These are phyloP conservation scores for Penicillium coprophilum DNA, from an alignment of 495 filamentous ascomycete genomes.

Conservation along the genomic window DNA sequence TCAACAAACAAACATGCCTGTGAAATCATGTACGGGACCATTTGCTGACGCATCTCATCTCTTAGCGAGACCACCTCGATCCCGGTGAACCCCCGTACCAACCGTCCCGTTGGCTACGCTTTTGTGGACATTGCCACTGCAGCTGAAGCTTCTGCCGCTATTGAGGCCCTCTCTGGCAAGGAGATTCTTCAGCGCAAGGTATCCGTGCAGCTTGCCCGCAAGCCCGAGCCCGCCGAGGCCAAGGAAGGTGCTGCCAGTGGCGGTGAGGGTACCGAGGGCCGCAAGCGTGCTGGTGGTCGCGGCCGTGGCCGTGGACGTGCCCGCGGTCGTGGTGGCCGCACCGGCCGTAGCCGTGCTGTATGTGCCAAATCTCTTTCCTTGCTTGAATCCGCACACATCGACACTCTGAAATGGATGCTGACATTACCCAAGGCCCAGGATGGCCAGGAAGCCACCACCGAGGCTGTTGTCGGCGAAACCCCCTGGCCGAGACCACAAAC, in stretches of 20 bases:
- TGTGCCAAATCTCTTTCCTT: constrained; percentile 35
- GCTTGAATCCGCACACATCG: neutral
- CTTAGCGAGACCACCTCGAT: constrained; percentile 96
- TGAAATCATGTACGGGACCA: neutral
- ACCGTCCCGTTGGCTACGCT: constrained; percentile 96
- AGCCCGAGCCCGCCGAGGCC: constrained; percentile 82
- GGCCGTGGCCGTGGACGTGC: constrained; percentile 74
- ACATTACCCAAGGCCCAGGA: constrained; percentile 26
- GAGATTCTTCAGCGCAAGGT: constrained; percentile 97
- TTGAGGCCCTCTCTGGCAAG: constrained; percentile 90
- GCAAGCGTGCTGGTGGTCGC: constrained; percentile 75
- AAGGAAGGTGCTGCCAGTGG: constrained; percentile 71
- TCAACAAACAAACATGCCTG: neutral
- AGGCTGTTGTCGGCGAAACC: constrained; percentile 51
- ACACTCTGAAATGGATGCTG: constrained; percentile 9
- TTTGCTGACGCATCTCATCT: constrained; percentile 5
- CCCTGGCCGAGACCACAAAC: constrained; percentile 61
- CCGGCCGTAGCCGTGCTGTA: constrained; percentile 68
- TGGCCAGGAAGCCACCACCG: constrained; percentile 37
- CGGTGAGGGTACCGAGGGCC: constrained; percentile 68
- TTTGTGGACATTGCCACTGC: constrained; percentile 97
- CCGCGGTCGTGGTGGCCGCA: constrained; percentile 64
- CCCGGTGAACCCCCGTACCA: constrained; percentile 97
- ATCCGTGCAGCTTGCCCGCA: constrained; percentile 95
- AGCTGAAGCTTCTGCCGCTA: constrained; percentile 89